These are phyloP conservation scores for Cupressus sempervirens DNA, from an alignment of 75 land plant species.

Conservation along the genomic window DNA sequence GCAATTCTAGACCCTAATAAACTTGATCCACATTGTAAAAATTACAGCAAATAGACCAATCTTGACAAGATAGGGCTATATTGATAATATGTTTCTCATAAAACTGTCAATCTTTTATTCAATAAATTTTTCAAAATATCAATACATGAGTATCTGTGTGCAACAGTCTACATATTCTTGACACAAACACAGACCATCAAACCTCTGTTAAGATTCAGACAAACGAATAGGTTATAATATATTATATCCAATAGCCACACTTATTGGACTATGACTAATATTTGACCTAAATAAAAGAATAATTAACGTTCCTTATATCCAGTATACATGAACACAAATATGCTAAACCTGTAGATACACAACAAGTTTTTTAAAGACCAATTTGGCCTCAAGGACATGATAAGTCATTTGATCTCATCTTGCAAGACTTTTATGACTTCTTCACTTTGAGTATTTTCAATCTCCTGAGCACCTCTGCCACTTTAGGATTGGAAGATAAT, in stretches of 20 bases:
- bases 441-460: slow-evolving; percentile 5
- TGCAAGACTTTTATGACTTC: not conserved
- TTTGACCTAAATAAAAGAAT: not conserved
- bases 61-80: no score
- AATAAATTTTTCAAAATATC: no score
- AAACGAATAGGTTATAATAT: not conserved
- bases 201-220: not conserved
- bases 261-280: not conserved
- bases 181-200: not conserved
- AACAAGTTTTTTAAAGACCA: not conserved
- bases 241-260: not conserved
- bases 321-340: not conserved
- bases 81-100: no score
- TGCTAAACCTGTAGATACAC: not conserved
- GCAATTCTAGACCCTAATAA: no score
- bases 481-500: slow-evolving; percentile 9
- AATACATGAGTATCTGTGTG: no score
- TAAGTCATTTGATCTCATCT: not conserved
- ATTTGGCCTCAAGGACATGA: not conserved
- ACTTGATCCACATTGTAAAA: no score
- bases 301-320: not conserved
- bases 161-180: not conserved
- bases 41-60: no score
- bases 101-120: no score
- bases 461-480: slow-evolving; percentile 2